Conservation (phyloP, 2,329 filamentous ascomycete species). For the Microcyclosporella mali region DNA sequence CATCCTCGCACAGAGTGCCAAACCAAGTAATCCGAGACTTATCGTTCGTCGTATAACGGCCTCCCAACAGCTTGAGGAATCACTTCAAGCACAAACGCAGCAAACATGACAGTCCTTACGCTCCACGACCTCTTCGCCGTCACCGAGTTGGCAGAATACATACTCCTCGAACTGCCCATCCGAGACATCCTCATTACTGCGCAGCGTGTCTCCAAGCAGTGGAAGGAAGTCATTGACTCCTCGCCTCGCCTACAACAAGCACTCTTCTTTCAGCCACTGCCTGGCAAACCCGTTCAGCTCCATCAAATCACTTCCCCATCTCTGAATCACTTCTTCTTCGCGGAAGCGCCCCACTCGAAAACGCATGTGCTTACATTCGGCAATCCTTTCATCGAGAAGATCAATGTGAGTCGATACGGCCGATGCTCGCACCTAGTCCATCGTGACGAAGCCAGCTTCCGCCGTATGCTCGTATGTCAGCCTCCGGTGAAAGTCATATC, state of each 20-base stretch:
- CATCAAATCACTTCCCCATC: no score
- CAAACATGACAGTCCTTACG: no score
- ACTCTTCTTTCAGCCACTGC: slow-evolving; percentile 8
- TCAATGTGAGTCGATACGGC: no score
- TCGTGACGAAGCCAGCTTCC: background rate
- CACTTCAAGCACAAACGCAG: no score
- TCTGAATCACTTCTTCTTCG: no score
- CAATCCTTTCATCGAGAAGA: no score
- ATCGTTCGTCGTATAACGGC: no score
- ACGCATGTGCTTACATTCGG: no score
- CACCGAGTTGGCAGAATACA: slow-evolving; percentile 26
- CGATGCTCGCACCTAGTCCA: background rate
- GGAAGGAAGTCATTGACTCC: background rate
- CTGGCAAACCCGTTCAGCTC: background rate
- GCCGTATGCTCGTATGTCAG: background rate
- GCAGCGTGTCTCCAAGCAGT: slow-evolving; percentile 1
- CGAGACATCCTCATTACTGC: slow-evolving; percentile 3
- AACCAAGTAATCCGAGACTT: no score
- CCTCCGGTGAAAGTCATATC: background rate
- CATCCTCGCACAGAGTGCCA: no score
- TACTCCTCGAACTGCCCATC: slow-evolving; percentile 10
- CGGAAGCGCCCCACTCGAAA: background rate
- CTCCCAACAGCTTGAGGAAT: no score
- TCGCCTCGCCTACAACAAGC: slow-evolving; percentile 5
- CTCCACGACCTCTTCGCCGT: slow-evolving; percentile 5